Base-by-base conservation (phyloP, 208 protist species). In the Trichomonas gallinae region DNA sequence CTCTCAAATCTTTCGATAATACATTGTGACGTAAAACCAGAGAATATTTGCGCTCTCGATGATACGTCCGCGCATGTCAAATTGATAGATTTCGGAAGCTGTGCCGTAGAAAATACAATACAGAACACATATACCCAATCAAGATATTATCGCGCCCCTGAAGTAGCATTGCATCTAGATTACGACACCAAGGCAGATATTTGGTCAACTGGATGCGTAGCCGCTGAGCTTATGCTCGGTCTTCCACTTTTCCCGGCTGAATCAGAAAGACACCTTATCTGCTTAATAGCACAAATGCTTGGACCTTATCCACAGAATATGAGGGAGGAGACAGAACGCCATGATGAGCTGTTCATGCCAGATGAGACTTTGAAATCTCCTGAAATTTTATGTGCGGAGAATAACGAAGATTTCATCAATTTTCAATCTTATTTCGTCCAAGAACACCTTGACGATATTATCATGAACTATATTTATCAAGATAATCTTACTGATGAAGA, bases 61-160 rank as follows among this genome's bases (percentile, higher is more conserved):
- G 34, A 34, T 8, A 85, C 26, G 21, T 93, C 87, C 26, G 10
- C 44, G 0, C 31, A 89, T 8, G 38, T 46, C 40, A 93, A 93
- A 38, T 26, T 93, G 3, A 51, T 93, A 15, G 87, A 93, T 93
- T 93, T 93, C 36, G 87, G 87, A 38, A 42, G n/a, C 26, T 93
- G 87, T 38, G 42, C 46, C 42, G 42, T 93, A 38, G 40, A 38
- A 38, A 44, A 17, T 38, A 44, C 15, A 15, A 93, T 34, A n/a
- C 40, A 93, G 46, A 93, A 48, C 45, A 48, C 11, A 51, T 93
- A 93, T 36, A 44, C 45, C 6, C 97, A 98, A 96, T 96, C 83
- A 21, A 40, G 97, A 26, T 97, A 97, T 96, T 98, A 98, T 96
- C 72, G 97, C 15, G 96, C 97, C 0, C 97, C 97, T 36, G 97